Evolutionary conservation across 352 stramenopile genomes (phyloP), one percentile per base, ranked within the genome.

Genomic region (Globisporangium barbulae): DNA sequence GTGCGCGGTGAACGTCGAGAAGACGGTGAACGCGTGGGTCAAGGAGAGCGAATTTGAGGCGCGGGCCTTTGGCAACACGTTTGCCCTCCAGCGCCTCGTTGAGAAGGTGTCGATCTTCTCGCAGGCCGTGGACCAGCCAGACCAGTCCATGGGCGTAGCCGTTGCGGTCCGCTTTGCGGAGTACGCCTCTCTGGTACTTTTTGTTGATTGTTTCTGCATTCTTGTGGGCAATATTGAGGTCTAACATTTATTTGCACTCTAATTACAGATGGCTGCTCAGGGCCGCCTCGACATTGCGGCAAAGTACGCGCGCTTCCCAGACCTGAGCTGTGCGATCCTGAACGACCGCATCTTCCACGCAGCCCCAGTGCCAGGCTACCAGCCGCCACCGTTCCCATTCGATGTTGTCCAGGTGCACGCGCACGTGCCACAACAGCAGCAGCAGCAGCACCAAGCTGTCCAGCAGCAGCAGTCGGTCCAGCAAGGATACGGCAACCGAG

Each of bases 31-130:
- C 48, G 88, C 95, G 3, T 94, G 85, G 79, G 96, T 97, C 66
- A 97, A 96, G 80, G 92, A 96, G 69, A 87, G 82, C 55, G 83
- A 97, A 52, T 65, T 93, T 22, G 76, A 96, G 59, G 68, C 79
- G 61, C 83, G 79, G 35, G 84, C 83, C 21, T 74, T 79, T 13
- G 79, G 81, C 10, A 73, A 85, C 67, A 86, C 93, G 5, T 69
- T 90, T 64, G 93, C 93, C 10, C 83, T 99, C 15, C 96, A 99
- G 66, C 87, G 98, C 44, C 95, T 99, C 62, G 93, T 98, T n/a
- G 91, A 98, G 70, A 98, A 98, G 74, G 91, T 98, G 2, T 97
- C 93, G 59, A 89, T 98, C 45, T 98, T 98, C 61, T 76, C 89
- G 1, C 93, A 96, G 68, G 83, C 90, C 30, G 84, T 93, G 28